Evolutionary conservation across 2,329 filamentous ascomycete species (phyloP).

Genomic region (Fusarium papillatum): DNA sequence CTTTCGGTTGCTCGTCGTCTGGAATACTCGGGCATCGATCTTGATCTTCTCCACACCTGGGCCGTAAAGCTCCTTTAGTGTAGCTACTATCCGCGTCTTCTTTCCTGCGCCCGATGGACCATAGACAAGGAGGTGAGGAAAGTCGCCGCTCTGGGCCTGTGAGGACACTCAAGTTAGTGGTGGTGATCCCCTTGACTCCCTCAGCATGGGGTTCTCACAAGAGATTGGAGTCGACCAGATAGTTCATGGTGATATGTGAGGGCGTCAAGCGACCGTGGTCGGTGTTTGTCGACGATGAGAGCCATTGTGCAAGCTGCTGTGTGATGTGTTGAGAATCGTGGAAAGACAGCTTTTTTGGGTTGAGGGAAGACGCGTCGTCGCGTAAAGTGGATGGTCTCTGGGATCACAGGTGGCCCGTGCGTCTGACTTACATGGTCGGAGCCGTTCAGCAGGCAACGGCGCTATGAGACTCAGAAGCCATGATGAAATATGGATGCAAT

Average conservation of each 20-base stretch:
- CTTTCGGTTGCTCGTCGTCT: slow-evolving; percentile 95
- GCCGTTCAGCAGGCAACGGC: slow-evolving; percentile 33
- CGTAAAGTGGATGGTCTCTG: slow-evolving; percentile 51
- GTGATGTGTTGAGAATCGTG: slow-evolving; percentile 27
- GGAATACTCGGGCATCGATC: slow-evolving; percentile 97
- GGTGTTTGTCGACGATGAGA: slow-evolving; percentile 79
- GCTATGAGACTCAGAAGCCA: background rate
- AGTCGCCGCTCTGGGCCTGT: slow-evolving; percentile 96
- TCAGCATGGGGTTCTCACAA: slow-evolving; percentile 76
- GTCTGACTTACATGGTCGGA: background rate
- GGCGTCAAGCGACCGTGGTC: slow-evolving; percentile 80
- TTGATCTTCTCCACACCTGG: slow-evolving; percentile 99
- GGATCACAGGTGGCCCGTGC: slow-evolving; percentile 39
- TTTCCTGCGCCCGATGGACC: slow-evolving; percentile 97
- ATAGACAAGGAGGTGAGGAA: slow-evolving; percentile 97
- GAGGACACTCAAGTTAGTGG: slow-evolving; percentile 17
- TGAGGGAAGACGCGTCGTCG: slow-evolving; percentile 51
- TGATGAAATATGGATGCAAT: background rate
- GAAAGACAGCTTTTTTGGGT: slow-evolving; percentile 36
- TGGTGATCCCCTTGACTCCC: background rate
- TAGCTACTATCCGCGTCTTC: slow-evolving; percentile 97
- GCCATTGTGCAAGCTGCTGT: slow-evolving; percentile 63
- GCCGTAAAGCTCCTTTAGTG: slow-evolving; percentile 94
- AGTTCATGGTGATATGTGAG: slow-evolving; percentile 92
- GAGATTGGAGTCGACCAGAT: slow-evolving; percentile 86